phyloP scores from a whole-genome alignment of 306 rosid genomes.

The Mimosa pudica region DNA sequence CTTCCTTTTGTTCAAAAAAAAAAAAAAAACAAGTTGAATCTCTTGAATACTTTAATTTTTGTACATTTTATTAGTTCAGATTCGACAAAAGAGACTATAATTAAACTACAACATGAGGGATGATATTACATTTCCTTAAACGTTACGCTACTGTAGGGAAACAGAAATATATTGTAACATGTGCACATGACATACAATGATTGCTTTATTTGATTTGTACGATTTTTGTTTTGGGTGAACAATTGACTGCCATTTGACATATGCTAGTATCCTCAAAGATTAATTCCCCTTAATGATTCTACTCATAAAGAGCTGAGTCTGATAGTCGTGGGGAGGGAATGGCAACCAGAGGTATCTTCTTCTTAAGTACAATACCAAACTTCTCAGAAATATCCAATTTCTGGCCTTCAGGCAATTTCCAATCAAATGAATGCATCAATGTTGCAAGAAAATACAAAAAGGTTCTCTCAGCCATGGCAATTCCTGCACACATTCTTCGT shows the following conservation, averaged over 20 bases:
- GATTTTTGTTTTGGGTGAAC: not conserved
- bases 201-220: not conserved
- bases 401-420: not conserved
- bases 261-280: not conserved
- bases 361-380: not conserved
- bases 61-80: not conserved
- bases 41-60: not conserved
- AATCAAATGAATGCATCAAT: not conserved
- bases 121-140: not conserved
- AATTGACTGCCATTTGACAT: not conserved
- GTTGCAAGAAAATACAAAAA: slow-evolving; percentile 2
- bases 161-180: not conserved
- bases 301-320: slow-evolving; percentile 44
- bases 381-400: slow-evolving; percentile 22
- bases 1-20: no score
- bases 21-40: no score
- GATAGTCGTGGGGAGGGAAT: slow-evolving; percentile 57
- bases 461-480: not conserved
- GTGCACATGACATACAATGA: not conserved
- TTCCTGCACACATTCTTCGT: slow-evolving; percentile 13
- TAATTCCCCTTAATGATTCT: not conserved
- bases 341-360: slow-evolving; percentile 54
- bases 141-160: not conserved
- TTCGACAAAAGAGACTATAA: no score
- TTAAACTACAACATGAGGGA: not conserved